Percentiles rank a stretch among this genome's conserved stretches.
phyloP scores from a whole-genome alignment of 192 early-diverging fungal species.

The Blastocladiella britannica region DNA sequence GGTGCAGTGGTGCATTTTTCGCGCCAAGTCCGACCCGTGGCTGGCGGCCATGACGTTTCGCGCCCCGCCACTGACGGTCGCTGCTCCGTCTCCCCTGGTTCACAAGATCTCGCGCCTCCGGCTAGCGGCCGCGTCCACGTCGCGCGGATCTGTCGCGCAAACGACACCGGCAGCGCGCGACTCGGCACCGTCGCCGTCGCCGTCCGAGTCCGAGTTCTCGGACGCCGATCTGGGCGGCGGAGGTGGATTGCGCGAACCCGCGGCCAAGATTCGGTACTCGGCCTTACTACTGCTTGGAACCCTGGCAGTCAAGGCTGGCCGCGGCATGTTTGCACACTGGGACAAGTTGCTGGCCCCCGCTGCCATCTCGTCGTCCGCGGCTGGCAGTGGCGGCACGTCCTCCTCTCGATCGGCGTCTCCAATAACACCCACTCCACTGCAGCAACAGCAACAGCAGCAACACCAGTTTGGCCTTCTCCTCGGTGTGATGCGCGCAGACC shows the following conservation, averaged over 20 bases:
- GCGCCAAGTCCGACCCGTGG: slow-evolving; percentile 1
- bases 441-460: no score
- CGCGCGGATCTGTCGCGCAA: neutral
- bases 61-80: neutral
- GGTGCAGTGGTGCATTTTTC: neutral
- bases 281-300: neutral
- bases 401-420: no score
- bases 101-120: no score
- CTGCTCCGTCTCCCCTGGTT: no score
- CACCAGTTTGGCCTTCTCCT: no score
- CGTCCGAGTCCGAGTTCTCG: neutral
- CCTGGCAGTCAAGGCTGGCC: neutral
- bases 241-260: neutral
- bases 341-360: neutral
- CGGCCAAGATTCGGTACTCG: neutral
- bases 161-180: no score
- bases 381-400: no score
- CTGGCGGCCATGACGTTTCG: neutral
- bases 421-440: no score
- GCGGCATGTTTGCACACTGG: neutral
- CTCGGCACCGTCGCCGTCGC: neutral
- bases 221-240: neutral
- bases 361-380: neutral
- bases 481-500: neutral
- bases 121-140: no score